These are phyloP conservation scores for Linum usitatissimum DNA, from an alignment of 345 rosid genomes.

Conservation along the genomic window DNA sequence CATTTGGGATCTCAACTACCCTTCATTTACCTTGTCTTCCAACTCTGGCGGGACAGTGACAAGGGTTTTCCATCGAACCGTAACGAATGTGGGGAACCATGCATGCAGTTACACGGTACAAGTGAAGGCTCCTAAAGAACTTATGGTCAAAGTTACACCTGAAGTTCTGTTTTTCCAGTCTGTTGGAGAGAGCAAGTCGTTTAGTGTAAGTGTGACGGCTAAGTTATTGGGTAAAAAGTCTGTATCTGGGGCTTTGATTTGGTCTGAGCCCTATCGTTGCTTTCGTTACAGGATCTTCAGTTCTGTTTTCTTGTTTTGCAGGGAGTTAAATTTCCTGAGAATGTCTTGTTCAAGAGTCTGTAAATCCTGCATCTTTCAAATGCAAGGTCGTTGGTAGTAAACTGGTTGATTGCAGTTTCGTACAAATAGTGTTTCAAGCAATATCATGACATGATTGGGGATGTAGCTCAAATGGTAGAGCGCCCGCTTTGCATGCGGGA, in stretches of 20 bases:
- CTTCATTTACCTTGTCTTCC: conserved; percentile 25
- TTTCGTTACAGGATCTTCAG: neutral
- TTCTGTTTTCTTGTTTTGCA: too few species aligned
- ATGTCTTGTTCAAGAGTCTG: too few species aligned
- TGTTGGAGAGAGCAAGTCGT: conserved; percentile 30
- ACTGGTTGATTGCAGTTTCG: too few species aligned
- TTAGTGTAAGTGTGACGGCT: conserved; percentile 26
- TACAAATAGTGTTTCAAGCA: too few species aligned
- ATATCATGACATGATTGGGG: conserved; percentile 28
- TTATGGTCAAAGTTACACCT: conserved; percentile 32
- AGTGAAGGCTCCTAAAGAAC: conserved; percentile 4
- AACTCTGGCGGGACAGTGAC: conserved; percentile 17
- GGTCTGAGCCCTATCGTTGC: neutral
- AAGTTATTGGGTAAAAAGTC: neutral
- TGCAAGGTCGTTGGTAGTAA: too few species aligned
- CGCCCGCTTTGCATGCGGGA: conserved; percentile 96
- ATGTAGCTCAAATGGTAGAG: conserved; percentile 95
- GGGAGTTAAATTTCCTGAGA: too few species aligned
- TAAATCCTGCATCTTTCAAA: too few species aligned
- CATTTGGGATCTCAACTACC: conserved; percentile 40
- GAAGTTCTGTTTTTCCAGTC: conserved; percentile 23
- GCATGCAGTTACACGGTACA: conserved; percentile 33
- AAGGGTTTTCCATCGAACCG: conserved; percentile 32
- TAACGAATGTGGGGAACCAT: conserved; percentile 43
- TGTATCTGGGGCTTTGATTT: neutral